Conservation (phyloP, 2,329 filamentous ascomycete genomes). For the Pseudocercospora eumusae region DNA sequence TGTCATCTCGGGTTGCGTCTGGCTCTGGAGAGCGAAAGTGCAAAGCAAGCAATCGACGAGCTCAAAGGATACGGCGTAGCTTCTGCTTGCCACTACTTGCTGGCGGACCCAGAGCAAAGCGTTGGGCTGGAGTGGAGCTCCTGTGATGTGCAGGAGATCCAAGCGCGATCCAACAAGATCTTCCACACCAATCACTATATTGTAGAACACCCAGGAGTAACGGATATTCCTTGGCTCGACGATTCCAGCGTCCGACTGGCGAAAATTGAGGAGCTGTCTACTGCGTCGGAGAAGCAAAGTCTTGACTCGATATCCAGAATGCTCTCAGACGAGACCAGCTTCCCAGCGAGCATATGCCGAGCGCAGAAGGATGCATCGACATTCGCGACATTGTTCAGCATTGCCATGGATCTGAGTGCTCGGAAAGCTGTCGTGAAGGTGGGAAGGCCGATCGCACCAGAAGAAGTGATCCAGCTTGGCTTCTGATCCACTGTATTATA, state of each 20-base stretch:
- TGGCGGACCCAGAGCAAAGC: conserved; percentile 52
- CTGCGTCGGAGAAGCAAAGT: conserved; percentile 7
- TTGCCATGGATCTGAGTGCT: conserved; percentile 41
- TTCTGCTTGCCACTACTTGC: conserved; percentile 55
- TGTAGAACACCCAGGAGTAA: conserved; percentile 41
- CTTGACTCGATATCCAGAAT: neutral
- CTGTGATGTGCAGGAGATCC: conserved; percentile 37
- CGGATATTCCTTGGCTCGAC: conserved; percentile 47
- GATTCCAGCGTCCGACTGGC: conserved; percentile 44
- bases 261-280: conserved; percentile 42
- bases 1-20: conserved; percentile 63
- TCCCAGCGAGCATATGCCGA: conserved; percentile 42
- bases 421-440: conserved; percentile 34
- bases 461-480: conserved; percentile 24
- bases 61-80: conserved; percentile 54
- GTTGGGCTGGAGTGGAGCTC: conserved; percentile 55
- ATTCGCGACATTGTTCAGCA: conserved; percentile 40
- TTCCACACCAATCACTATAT: conserved; percentile 52
- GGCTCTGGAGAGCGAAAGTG: conserved; percentile 55
- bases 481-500: neutral
- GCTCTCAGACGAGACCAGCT: conserved; percentile 38
- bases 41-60: conserved; percentile 49
- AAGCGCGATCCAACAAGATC: conserved; percentile 41
- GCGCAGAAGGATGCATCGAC: conserved; percentile 26
- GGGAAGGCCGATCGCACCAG: conserved; percentile 37